A percentile compares a stretch with the other conserved stretches of the same genome.
These are phyloP conservation scores for Dryas integrifolia DNA, from an alignment of 331 rosid genomes.

Conservation along the genomic window DNA sequence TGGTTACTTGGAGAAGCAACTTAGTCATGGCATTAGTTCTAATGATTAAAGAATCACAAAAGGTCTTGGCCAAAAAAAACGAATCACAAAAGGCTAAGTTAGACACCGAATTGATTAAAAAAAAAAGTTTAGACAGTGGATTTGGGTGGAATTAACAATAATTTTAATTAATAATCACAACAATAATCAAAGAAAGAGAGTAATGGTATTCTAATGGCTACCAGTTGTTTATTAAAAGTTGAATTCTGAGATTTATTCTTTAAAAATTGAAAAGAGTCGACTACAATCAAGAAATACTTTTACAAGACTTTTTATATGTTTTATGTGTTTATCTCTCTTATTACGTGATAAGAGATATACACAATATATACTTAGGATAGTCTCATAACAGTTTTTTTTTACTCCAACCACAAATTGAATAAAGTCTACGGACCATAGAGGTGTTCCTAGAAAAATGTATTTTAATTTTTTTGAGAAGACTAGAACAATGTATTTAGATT, in stretches of 20 bases:
- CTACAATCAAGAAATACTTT: too few species aligned
- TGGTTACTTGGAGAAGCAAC: constrained; percentile 5
- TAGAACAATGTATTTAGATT: not conserved
- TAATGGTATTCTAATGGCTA: not conserved
- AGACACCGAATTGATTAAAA: not conserved
- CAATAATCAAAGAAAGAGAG: not conserved
- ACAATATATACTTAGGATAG: too few species aligned
- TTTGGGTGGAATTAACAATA: not conserved
- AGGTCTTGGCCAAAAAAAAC: too few species aligned
- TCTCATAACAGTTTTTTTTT: too few species aligned
- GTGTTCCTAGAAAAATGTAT: not conserved
- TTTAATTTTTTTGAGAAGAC: too few species aligned
- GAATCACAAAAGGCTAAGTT: not conserved
- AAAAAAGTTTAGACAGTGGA: too few species aligned
- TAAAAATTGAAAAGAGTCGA: too few species aligned
- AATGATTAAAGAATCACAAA: not conserved
- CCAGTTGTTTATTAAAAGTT: not conserved
- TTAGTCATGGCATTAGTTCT: not conserved
- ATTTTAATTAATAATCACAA: not conserved
- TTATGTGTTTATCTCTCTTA: too few species aligned
- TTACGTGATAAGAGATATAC: too few species aligned
- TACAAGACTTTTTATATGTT: too few species aligned
- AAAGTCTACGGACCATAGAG: not conserved
- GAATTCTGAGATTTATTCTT: too few species aligned
- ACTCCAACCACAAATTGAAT: too few species aligned